phyloP scores from a whole-genome alignment of 2,329 filamentous ascomycete genomes.

The Ophiostoma fasciatum region DNA sequence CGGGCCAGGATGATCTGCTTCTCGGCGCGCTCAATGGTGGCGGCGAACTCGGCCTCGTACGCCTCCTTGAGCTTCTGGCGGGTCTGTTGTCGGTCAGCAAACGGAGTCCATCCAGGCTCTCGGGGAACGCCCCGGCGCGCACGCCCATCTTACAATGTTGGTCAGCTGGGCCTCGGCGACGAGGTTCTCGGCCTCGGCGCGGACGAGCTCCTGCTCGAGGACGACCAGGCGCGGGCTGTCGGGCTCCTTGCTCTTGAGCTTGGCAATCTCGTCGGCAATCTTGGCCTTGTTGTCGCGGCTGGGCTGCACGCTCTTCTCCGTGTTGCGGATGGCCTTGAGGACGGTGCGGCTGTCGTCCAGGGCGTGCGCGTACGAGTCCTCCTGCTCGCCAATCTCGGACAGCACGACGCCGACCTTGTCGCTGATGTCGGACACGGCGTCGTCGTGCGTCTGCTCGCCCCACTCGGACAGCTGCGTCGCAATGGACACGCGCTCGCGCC shows the following conservation, averaged over 20 bases:
- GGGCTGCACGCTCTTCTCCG: conserved; percentile 88
- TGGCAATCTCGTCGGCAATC: conserved; percentile 83
- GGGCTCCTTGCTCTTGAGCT: conserved; percentile 84
- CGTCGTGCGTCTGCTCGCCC: conserved; percentile 84
- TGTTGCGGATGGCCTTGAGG: conserved; percentile 89
- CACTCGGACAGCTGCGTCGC: conserved; percentile 89
- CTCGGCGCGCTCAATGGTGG: conserved; percentile 88
- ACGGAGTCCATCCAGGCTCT: no score
- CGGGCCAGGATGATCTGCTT: conserved; percentile 92
- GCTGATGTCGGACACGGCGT: conserved; percentile 73
- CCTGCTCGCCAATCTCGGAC: conserved; percentile 85
- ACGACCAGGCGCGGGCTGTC: conserved; percentile 66
- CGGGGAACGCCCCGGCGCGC: no score
- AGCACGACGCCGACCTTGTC: conserved; percentile 93
- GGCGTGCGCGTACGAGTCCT: conserved; percentile 73
- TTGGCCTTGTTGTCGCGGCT: conserved; percentile 76
- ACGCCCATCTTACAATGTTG: conserved; percentile 56
- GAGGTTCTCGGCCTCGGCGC: conserved; percentile 87
- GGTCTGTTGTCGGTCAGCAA: conserved; percentile 45
- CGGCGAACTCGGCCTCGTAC: conserved; percentile 75
- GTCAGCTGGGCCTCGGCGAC: conserved; percentile 94
- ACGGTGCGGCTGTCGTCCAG: conserved; percentile 71
- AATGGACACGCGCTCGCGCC: conserved; percentile 69
- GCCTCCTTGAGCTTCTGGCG: conserved; percentile 93
- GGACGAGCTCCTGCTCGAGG: conserved; percentile 89